Evolutionary conservation across 257 asterid genomes (phyloP), one percentile per base, ranked within the genome.

Genomic region (Solanum lycopersicoides): DNA sequence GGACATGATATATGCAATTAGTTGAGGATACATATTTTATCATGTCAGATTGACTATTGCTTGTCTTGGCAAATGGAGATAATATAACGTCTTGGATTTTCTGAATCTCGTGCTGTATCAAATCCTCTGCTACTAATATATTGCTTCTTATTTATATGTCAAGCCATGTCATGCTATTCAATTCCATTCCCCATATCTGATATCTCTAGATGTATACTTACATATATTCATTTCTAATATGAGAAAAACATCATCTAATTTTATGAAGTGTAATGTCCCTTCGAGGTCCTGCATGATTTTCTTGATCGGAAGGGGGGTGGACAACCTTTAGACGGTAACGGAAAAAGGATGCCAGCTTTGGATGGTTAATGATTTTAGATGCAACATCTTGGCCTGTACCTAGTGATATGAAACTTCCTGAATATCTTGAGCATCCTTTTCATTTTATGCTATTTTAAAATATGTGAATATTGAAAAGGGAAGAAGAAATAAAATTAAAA

Each of bases 11-110:
- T 41, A 28, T 44, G 37, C 65, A 53, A 75, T 53, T 88, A 86
- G 86, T 86, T 71, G 63, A 89, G 85, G 35, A 85, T 59, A 90
- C 85, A 69, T 68, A 28, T n/a, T 66, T n/a, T 84, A 34, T 34
- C 44, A 85, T 47, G 7, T 44, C 75, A 85, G 20, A 25, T 69
- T 69, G 80, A 42, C 32, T 21, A 65, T 44, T 44, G 65, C 41
- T 77, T 44, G 23, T 77, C 39, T 44, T 44, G 84, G 84, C n/a
- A 77, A 25, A 44, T 42, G 65, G 5, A 77, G 39, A 77, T 77
- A 14, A 42, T 77, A 34, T 44, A 9, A 14, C 12, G n/a, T 44
- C 39, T 77, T 42, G 8, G 16, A 77, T 47, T 77, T 77, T 77
- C 65, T 77, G 45, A 77, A 25, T 9, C 25, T 77, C 23, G 23